Evolutionary conservation across 345 rosid genomes (phyloP), one percentile per base, ranked within the genome.

Genomic region (Salix dunnii): DNA sequence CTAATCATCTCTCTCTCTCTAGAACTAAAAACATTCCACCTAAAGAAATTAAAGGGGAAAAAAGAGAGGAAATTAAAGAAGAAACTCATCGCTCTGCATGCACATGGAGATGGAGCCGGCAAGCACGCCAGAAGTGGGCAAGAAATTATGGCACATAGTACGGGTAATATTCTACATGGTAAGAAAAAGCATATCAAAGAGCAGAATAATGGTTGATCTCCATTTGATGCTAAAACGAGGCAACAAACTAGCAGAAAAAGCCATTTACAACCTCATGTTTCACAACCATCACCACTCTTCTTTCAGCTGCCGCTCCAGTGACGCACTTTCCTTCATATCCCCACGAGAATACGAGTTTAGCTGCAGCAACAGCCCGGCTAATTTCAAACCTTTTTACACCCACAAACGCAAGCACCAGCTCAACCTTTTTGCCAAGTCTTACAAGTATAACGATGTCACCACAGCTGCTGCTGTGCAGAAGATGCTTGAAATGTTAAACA

Each of bases 351-450:
- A 92, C 76, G 99, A 95, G 85, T 95, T 95, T 84, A 91, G 97
- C 87, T 95, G 99, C 87, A 95, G 97, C 87, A 92, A 92, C 85
- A 92, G 88, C 85, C 99, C 98, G 0, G 82, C 88, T 13, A 25
- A 33, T 40, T 70, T 79, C 68, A 43, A 71, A 79, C 72, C 84
- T 48, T 81, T 86, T 67, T 65, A 66, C 33, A 18, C 70, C 73
- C 75, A 69, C 84, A 83, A 84, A 51, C 88, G 85, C 78, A 78
- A 81, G 65, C 81, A 85, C 87, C 48, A 78, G 73, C 83, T 40
- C 86, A 30, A 65, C 76, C 83, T 76, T n/a, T 73, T 69, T 21
- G 76, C 80, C 64, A 80, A 71, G 78, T 74, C 80, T 46, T 60
- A 63, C 49, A 79, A 76, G 11, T 84, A 89, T 76, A 79, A 84